Evolutionary conservation across 2,329 filamentous ascomycete genomes (phyloP).

Genomic region (Eutypa lata): DNA sequence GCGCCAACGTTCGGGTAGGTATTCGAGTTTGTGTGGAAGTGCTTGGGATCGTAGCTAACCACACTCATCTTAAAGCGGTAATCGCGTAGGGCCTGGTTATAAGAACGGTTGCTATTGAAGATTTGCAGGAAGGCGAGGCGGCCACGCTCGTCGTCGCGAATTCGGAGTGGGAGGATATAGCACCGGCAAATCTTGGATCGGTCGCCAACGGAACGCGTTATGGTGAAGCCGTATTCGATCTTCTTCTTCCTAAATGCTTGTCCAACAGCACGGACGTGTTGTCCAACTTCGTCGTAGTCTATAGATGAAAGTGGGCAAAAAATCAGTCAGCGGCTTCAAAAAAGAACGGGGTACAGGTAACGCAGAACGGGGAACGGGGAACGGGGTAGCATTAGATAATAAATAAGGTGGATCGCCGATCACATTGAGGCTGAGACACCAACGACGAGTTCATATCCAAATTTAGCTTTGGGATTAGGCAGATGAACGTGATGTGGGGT

Average conservation of each 20-base stretch:
- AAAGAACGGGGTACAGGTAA: constrained; percentile 1
- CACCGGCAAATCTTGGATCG: constrained; percentile 15
- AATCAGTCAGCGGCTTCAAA: constrained; percentile 16
- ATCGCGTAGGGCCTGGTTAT: constrained; percentile 19
- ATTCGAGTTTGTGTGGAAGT: constrained; percentile 44
- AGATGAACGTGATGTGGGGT: neutral
- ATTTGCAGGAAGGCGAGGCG: constrained; percentile 40
- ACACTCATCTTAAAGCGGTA: constrained; percentile 43
- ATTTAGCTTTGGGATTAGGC: neutral
- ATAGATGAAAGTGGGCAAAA: neutral
- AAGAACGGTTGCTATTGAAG: constrained; percentile 19
- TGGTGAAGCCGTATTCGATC: constrained; percentile 11
- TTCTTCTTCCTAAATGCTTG: constrained; percentile 11
- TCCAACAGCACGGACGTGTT: constrained; percentile 16
- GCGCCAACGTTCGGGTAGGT: constrained; percentile 44
- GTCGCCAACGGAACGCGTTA: constrained; percentile 6
- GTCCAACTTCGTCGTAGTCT: constrained; percentile 14
- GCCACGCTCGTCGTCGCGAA: constrained; percentile 30
- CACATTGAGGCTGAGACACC: no score
- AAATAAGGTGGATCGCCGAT: no score
- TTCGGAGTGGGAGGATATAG: constrained; percentile 17
- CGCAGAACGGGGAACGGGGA: neutral
- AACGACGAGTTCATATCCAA: no score
- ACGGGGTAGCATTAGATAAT: no score
- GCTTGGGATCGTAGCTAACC: constrained; percentile 45